Base-by-base conservation (phyloP, 371 early-diverging fungal genomes). In the Parasitella parasitica region DNA sequence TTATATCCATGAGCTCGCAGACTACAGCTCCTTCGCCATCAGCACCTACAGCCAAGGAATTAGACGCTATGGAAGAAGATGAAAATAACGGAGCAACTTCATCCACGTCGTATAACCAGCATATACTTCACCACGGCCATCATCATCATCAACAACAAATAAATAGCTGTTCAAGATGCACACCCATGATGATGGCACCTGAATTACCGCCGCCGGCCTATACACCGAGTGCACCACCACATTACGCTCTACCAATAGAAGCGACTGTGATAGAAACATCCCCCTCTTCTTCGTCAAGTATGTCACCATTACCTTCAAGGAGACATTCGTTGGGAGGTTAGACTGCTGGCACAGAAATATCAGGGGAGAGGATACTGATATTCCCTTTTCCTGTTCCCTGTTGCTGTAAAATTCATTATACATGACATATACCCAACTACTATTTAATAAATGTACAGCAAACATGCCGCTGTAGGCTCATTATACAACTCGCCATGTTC, bases 181-280 rank as follows among this genome's bases (percentile, higher is more conserved):
- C 57, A 36, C 59, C 56, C n/a, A 37, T 39, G 26, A 20, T 61
- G 16, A 53, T 64, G 39, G 22, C 58, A 28, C 56, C 67, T 28
- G 66, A 72, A 59, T 39, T 61, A 15, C 70, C 73, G 27, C 73
- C 73, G 43, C 73, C 73, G 13, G 73, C 73, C 4, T 73, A 73
- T 54, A 70, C 73, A 53, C 73, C 73, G 9, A 73, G 70, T 52
- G 73, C 70, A 30, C 73, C 73, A 30, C 70, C 70, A 20, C 63
- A 63, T 26, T 66, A 73, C 61, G 54, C 54, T 32, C 48, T 71
- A 43, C 62, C 72, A 30, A 39, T 49, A 22, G 64, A 61, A 32
- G 36, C 69, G 16, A 43, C 34, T 30, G 37, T 54, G 11, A 55
- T 51, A 7, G 38, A 52, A 35, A 27, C 46, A 0, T 27, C 63